phyloP scores from a whole-genome alignment of 345 rosid species.

The Eucalyptus cladocalyx region DNA sequence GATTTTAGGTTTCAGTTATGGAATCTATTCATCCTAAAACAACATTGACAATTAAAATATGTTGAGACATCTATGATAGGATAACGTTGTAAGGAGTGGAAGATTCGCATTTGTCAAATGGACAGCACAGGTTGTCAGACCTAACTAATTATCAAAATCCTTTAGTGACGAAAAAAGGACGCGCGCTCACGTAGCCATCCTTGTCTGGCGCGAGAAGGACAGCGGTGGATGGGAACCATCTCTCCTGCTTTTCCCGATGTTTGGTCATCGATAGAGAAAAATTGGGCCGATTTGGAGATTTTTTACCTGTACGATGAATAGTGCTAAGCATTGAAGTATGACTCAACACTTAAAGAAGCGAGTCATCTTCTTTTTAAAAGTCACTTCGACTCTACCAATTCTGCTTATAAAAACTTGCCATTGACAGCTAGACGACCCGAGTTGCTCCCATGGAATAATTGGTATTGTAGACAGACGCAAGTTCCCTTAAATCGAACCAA shows the following conservation, averaged over 20 bases:
- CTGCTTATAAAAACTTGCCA: background rate
- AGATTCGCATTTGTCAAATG: background rate
- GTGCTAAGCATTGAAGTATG: background rate
- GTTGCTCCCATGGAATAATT: background rate
- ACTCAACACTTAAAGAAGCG: background rate
- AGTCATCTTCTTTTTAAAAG: background rate
- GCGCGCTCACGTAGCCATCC: background rate
- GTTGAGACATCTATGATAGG: background rate
- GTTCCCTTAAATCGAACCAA: background rate
- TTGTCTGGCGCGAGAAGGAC: background rate
- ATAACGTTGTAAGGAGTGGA: background rate
- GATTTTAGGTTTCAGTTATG: background rate
- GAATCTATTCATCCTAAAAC: accelerated
- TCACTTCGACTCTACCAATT: background rate
- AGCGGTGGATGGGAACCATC: background rate
- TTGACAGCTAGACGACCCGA: background rate
- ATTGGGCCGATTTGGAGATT: background rate
- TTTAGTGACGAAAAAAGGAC: background rate
- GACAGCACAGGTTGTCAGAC: background rate
- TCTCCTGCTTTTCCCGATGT: background rate
- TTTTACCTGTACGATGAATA: background rate
- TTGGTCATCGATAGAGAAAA: background rate
- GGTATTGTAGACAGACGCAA: accelerated
- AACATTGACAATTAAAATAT: background rate
- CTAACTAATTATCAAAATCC: background rate